Percentiles rank a stretch among this genome's conserved stretches.
Evolutionary conservation across 106 monocot genomes (phyloP).

Genomic region (Gastrodia elata): DNA sequence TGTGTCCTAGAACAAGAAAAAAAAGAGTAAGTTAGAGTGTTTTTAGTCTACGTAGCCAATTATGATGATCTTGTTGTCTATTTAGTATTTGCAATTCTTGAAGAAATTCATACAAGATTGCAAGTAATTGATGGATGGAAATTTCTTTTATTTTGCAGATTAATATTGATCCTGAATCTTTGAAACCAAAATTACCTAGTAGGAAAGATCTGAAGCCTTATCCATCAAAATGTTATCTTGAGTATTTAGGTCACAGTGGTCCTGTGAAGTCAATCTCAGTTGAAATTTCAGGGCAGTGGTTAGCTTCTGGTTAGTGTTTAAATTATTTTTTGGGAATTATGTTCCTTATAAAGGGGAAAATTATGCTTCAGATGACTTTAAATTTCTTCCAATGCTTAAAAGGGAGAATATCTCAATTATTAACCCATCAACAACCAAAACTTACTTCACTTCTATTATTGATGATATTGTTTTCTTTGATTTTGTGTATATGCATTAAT

Average conservation of each 20-base stretch:
- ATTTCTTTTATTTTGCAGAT: conserved; percentile 37
- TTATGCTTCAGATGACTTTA: too few species aligned
- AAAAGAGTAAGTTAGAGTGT: conserved; percentile 56
- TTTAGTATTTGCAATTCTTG: neutral
- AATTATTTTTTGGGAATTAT: too few species aligned
- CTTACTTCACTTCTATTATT: neutral
- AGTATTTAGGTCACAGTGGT: conserved; percentile 82
- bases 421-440: too few species aligned
- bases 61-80: neutral
- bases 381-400: too few species aligned
- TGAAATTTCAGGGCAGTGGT: conserved; percentile 72
- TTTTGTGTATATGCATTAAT: neutral
- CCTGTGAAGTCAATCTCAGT: conserved; percentile 74
- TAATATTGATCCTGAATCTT: conserved; percentile 94
- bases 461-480: neutral
- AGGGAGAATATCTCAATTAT: too few species aligned
- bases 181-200: conserved; percentile 88
- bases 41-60: neutral
- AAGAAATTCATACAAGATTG: neutral
- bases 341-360: too few species aligned
- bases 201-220: conserved; percentile 92
- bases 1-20: conserved; percentile 83
- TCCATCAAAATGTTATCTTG: conserved; percentile 83
- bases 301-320: conserved; percentile 77
- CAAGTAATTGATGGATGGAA: neutral